phyloP scores from a whole-genome alignment of 805 yeast species.

The Citeromyces nyonsensis region DNA sequence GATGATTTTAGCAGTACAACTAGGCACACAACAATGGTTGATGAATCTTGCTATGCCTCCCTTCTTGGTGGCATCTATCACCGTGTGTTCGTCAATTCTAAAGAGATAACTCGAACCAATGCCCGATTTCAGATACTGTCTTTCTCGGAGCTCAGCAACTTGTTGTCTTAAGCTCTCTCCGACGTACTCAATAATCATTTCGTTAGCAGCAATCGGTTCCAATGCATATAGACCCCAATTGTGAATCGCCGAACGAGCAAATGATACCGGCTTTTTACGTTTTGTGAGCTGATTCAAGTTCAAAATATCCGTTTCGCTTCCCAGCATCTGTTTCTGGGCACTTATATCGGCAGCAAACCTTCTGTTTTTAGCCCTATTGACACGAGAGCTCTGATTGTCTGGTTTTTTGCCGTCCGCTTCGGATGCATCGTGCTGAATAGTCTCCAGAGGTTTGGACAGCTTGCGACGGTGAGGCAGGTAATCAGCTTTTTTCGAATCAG shows the following conservation, averaged over 20 bases:
- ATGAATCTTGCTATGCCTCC: conserved; percentile 97
- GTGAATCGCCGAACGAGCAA: conserved; percentile 93
- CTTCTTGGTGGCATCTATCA: conserved; percentile 91
- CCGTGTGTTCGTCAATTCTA: conserved; percentile 85
- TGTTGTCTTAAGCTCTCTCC: conserved; percentile 92
- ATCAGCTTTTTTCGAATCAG: conserved; percentile 56
- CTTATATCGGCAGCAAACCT: conserved; percentile 82
- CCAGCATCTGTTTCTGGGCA: conserved; percentile 63
- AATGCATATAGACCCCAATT: conserved; percentile 96
- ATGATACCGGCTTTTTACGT: conserved; percentile 87
- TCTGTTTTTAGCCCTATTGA: conserved; percentile 75
- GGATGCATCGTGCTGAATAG: conserved; percentile 48
- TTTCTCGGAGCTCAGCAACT: conserved; percentile 86
- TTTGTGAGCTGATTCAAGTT: conserved; percentile 79
- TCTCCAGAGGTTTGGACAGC: conserved; percentile 53
- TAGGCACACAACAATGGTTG: conserved; percentile 94
- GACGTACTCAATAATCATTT: conserved; percentile 95
- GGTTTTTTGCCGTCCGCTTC: conserved; percentile 14
- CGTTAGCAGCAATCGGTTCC: conserved; percentile 90
- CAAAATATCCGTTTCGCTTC: conserved; percentile 68
- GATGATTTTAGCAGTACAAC: conserved; percentile 92
- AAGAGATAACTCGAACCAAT: conserved; percentile 91
- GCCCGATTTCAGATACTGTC: conserved; percentile 73
- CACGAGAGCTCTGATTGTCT: conserved; percentile 57
- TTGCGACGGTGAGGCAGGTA: conserved; percentile 75